Percentiles rank a stretch among this genome's conserved stretches.
phyloP scores from a whole-genome alignment of 345 rosid genomes.

The Lumnitzera littorea region DNA sequence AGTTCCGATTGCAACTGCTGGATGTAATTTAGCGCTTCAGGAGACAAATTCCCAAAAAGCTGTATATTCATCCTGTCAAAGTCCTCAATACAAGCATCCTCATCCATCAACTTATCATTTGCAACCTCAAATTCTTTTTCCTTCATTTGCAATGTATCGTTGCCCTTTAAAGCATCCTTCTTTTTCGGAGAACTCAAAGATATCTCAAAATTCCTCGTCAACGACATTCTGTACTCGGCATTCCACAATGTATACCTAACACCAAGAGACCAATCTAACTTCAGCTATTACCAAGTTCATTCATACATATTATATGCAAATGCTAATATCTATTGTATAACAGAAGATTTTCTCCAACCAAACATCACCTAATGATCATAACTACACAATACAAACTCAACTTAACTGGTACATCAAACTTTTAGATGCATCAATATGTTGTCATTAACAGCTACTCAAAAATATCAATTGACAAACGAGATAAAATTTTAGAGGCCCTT shows the following conservation, averaged over 20 bases:
- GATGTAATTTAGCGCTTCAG: slow-evolving; percentile 56
- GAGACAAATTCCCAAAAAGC: slow-evolving; percentile 60
- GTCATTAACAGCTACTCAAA: too few relatives aligned
- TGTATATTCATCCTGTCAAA: slow-evolving; percentile 43
- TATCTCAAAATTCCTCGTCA: slow-evolving; percentile 64
- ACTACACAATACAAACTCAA: too few relatives aligned
- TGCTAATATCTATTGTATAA: too few relatives aligned
- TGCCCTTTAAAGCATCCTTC: slow-evolving; percentile 10
- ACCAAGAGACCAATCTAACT: slow-evolving; percentile 1
- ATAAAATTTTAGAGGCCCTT: too few relatives aligned
- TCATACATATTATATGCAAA: too few relatives aligned
- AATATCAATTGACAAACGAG: too few relatives aligned
- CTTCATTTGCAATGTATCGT: slow-evolving; percentile 21
- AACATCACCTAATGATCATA: too few relatives aligned
- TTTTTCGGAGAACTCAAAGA: slow-evolving; percentile 20
- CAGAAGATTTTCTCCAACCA: too few relatives aligned
- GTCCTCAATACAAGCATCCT: slow-evolving; percentile 21
- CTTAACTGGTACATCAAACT: too few relatives aligned
- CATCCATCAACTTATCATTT: slow-evolving; percentile 4
- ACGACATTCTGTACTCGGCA: slow-evolving; percentile 77
- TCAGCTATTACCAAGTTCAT: neutral
- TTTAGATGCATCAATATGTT: too few relatives aligned
- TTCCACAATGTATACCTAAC: slow-evolving; percentile 89
- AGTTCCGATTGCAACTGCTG: slow-evolving; percentile 62
- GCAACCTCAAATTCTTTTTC: slow-evolving; percentile 19